phyloP scores from a whole-genome alignment of 441 rosid genomes.

The Gossypium davidsonii region DNA sequence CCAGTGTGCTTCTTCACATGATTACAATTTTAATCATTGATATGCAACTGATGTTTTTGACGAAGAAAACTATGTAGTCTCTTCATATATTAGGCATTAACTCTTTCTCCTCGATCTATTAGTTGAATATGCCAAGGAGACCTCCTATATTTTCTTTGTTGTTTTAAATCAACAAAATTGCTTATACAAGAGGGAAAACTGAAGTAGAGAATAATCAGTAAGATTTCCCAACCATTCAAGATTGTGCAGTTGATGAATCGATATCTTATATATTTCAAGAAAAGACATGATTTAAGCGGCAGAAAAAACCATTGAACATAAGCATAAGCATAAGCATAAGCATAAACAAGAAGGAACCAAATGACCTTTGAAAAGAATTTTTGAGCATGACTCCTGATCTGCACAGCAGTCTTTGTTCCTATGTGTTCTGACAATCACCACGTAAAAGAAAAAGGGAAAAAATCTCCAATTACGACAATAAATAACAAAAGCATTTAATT shows the following conservation, averaged over 20 bases:
- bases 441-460: conserved; percentile 23
- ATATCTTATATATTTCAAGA: not conserved
- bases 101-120: not conserved
- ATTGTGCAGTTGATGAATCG: not conserved
- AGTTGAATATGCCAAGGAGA: not conserved
- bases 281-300: conserved; percentile 3
- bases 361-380: conserved; percentile 93
- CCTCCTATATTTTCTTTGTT: not conserved
- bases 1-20: not conserved
- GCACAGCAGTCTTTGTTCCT: conserved; percentile 97
- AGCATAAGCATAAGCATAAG: not conserved
- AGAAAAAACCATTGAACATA: conserved; percentile 9
- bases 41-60: not conserved
- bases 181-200: not conserved
- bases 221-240: not conserved
- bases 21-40: not conserved
- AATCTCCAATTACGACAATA: conserved; percentile 40
- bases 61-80: not conserved
- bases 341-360: conserved; percentile 20
- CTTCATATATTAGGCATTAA: not conserved
- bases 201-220: not conserved
- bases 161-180: not conserved
- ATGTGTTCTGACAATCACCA: conserved; percentile 76
- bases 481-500: conserved; percentile 19
- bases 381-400: conserved; percentile 98